Conservation (phyloP, 2,329 filamentous ascomycete species). For the Hymenoscyphus repandus region DNA sequence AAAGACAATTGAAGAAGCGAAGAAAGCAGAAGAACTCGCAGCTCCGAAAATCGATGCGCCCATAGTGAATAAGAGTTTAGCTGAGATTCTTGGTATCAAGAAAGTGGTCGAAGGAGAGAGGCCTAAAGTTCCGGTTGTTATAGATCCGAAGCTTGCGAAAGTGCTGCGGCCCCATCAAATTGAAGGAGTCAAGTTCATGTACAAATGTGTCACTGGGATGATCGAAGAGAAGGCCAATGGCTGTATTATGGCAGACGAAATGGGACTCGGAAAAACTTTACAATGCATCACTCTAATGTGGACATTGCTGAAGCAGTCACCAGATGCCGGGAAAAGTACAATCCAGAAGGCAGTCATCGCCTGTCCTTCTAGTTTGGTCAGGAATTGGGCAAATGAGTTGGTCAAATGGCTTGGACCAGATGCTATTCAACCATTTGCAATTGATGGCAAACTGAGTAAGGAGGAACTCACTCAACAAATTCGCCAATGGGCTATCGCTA, state of each 20-base stretch:
- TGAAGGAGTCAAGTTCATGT: conserved; percentile 97
- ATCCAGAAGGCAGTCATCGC: conserved; percentile 97
- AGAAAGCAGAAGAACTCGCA: conserved; percentile 43
- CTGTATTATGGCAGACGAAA: conserved; percentile 99
- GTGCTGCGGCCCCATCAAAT: conserved; percentile 94
- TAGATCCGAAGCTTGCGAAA: conserved; percentile 84
- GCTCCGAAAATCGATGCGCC: conserved; percentile 64
- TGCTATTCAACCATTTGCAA: conserved; percentile 87
- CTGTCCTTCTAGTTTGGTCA: conserved; percentile 91
- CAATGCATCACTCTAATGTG: conserved; percentile 97
- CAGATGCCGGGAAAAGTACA: conserved; percentile 86
- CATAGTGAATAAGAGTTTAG: conserved; percentile 87
- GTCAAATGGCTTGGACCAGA: conserved; percentile 94
- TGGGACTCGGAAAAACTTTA: conserved; percentile 95
- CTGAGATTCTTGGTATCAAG: conserved; percentile 90
- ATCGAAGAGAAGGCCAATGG: conserved; percentile 91
- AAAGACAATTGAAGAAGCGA: conserved; percentile 39
- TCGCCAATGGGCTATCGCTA: conserved; percentile 90
- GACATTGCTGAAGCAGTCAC: conserved; percentile 93
- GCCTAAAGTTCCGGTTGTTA: conserved; percentile 92
- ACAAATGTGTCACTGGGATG: conserved; percentile 89
- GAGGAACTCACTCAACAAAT: conserved; percentile 87
- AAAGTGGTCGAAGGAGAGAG: conserved; percentile 77
- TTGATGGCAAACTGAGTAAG: conserved; percentile 94
- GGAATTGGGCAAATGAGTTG: conserved; percentile 97